Conservation (phyloP, 495 filamentous ascomycete species). For the Penicillium alfredii region DNA sequence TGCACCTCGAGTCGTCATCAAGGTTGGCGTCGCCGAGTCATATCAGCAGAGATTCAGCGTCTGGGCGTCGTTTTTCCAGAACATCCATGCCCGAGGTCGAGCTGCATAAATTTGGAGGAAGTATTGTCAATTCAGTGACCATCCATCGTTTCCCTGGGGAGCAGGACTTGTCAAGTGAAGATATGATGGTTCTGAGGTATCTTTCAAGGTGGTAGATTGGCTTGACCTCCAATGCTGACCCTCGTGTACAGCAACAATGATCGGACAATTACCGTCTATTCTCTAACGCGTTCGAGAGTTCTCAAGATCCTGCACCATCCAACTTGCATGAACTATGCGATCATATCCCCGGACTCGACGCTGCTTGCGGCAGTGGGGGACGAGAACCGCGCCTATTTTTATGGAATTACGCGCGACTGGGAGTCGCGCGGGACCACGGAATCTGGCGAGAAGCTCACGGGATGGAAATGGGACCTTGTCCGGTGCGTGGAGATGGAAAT, state of each 20-base stretch:
- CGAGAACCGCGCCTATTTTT: constrained; percentile 75
- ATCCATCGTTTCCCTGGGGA: constrained; percentile 54
- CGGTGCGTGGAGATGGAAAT: constrained; percentile 35
- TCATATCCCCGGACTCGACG: constrained; percentile 81
- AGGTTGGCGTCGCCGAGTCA: constrained; percentile 24
- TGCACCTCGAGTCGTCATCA: constrained; percentile 44
- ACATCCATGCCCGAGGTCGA: constrained; percentile 41
- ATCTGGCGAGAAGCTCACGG: constrained; percentile 36
- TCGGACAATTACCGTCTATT: constrained; percentile 72
- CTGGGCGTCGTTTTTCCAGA: constrained; percentile 25
- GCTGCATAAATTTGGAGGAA: constrained; percentile 48
- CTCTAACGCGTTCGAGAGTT: constrained; percentile 55
- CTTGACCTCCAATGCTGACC: constrained; percentile 4
- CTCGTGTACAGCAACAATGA: constrained; percentile 69
- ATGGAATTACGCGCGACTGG: constrained; percentile 43
- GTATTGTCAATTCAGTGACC: constrained; percentile 67
- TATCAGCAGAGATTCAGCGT: constrained; percentile 22
- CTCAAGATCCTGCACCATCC: constrained; percentile 65
- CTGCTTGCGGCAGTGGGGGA: constrained; percentile 83
- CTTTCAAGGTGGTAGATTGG: neutral
- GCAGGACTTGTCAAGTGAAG: constrained; percentile 47
- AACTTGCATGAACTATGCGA: constrained; percentile 83
- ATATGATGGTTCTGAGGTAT: constrained; percentile 61
- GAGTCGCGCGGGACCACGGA: constrained; percentile 39
- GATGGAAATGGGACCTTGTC: constrained; percentile 35